Base-by-base conservation (phyloP, 2,329 filamentous ascomycete species). In the Hypoxylon sp. region DNA sequence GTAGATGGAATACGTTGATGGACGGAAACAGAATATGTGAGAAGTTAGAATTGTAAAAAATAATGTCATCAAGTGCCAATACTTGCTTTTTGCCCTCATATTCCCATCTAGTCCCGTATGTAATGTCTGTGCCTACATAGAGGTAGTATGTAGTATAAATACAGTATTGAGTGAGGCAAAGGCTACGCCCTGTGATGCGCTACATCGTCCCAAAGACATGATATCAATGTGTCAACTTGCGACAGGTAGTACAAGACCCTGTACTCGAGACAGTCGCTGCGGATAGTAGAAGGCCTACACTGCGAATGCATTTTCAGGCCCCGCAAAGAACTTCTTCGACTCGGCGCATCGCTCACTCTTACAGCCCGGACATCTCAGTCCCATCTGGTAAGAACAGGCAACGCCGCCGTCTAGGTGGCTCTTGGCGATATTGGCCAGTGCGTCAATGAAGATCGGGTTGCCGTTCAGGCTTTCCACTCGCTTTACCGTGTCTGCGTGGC, bases 381-480 rank as follows among this genome's bases (percentile, higher is more conserved):
- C 87, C 91, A 99, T 92, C 77, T 98, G 95, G 54, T 80, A 79
- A 24, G 91, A 96, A 73, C 90, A 94, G 8, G 79, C 72, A 8
- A 79, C 67, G 4, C 89, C 89, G 61, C 85, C 87, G 48, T 86
- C 79, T 48, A 99, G 77, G 77, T 99, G 96, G 13, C 80, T 76
- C 70, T 90, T 89, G 6, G 93, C 95, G 66, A 99, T 85, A 70
- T 97, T 88, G 9, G 94, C 95, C 48, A 99, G 81, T 1, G 90
- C 95, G 65, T 90, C 77, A 69, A 99, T 98, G 75, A 99, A 99
- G 1, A 94, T 87, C 0, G 88, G 89, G 74, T 85, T 96, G 51
- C 91, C 95, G 70, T 99, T 99, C 69, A 99, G 76, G 71, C 91
- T 96, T 73, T 98, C 95, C 1, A 89, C 91, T 55, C 95, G 85